A percentile compares a stretch with the other conserved stretches of the same genome.
phyloP scores from a whole-genome alignment of 2,329 filamentous ascomycete genomes.

The Geosmithia putterillii region DNA sequence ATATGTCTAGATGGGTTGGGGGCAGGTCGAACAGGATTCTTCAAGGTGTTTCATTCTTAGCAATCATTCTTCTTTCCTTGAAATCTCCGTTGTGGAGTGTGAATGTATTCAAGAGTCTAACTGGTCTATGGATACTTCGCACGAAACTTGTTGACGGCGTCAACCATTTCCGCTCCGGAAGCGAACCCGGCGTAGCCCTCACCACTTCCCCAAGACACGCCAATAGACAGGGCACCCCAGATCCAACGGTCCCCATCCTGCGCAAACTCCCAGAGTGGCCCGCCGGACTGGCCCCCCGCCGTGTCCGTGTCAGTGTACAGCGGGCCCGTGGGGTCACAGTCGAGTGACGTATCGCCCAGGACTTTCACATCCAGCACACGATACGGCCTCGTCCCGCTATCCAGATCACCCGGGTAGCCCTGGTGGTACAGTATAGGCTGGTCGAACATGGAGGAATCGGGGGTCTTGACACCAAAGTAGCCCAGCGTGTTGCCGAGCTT shows the following conservation, averaged over 20 bases:
- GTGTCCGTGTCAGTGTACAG: conserved; percentile 5
- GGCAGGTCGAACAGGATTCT: no score
- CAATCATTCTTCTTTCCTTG: no score
- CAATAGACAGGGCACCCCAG: conserved; percentile 4
- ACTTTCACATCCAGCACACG: conserved; percentile 4
- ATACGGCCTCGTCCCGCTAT: conserved; percentile 3
- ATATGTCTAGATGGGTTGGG: neutral
- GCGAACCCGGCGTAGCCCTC: conserved; percentile 2
- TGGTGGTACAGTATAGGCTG: conserved; percentile 3
- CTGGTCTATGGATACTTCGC: conserved; percentile 1
- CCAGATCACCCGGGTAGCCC: conserved; percentile 4
- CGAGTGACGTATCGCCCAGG: neutral
- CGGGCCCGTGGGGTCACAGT: conserved; percentile 4
- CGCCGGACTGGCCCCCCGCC: conserved; percentile 5
- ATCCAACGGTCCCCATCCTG: conserved; percentile 3
- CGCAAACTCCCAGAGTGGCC: conserved; percentile 4
- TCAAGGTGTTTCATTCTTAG: no score
- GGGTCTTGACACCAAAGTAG: conserved; percentile 4
- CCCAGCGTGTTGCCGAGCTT: conserved; percentile 2
- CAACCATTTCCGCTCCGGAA: conserved; percentile 4
- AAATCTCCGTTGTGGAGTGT: no score
- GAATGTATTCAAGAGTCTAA: neutral
- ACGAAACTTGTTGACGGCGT: conserved; percentile 2
- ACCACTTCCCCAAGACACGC: conserved; percentile 1
- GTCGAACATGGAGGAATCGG: conserved; percentile 2